These are phyloP conservation scores for Otatea glauca DNA, from an alignment of 176 grass and related monocot genomes.

Conservation along the genomic window DNA sequence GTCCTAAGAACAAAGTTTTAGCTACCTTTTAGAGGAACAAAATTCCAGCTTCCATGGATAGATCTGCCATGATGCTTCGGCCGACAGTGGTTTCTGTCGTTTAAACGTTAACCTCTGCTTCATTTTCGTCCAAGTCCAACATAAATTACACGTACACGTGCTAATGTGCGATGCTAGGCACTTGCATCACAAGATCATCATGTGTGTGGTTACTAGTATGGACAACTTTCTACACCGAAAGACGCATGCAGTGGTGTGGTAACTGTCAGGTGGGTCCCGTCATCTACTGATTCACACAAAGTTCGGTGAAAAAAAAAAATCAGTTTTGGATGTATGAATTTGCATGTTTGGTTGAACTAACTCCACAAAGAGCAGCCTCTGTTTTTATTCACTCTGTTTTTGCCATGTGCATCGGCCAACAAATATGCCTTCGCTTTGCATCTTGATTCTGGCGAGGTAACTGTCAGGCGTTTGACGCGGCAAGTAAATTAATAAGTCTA, in stretches of 20 bases:
- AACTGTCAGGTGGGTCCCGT: too few species aligned
- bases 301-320: too few species aligned
- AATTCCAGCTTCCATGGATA: background rate
- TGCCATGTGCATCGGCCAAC: background rate
- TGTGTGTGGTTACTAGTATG: background rate
- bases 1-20: background rate
- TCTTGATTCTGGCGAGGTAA: background rate
- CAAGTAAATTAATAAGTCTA: too few species aligned
- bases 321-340: too few species aligned
- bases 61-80: background rate
- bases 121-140: background rate
- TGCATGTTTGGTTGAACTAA: background rate
- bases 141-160: background rate
- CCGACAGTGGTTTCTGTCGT: conserved; percentile 31
- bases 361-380: background rate
- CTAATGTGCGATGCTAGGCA: background rate
- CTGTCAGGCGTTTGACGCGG: too few species aligned
- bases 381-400: background rate
- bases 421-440: conserved; percentile 6
- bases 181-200: background rate
- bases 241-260: too few species aligned
- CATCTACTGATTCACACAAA: too few species aligned
- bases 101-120: background rate
- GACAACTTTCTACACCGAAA: background rate
- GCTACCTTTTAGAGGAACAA: background rate